Base-by-base conservation (phyloP, 2,329 filamentous ascomycete species). In the Fusarium camptoceras region DNA sequence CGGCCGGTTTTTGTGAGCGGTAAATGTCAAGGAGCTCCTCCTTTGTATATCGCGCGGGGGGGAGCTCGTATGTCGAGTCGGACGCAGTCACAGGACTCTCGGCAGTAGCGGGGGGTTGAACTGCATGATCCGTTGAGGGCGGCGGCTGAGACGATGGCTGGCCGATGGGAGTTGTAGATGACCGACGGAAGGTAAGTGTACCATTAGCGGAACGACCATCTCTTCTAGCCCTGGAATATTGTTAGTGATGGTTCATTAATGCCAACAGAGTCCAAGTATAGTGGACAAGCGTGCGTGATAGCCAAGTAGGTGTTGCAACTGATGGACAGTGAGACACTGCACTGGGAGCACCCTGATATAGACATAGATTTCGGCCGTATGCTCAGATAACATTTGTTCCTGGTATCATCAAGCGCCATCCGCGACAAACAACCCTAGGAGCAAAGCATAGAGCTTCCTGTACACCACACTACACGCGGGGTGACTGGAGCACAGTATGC, bases 1-100 rank as follows among this genome's bases (percentile, higher is more conserved):
- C 83, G 56, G 80, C 80, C 47, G 85, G 83, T 43, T 83, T 83
- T 72, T 82, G 80, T 63, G 73, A 70, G 73, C 87, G 88, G 80
- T 89, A 95, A 71, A 97, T 87, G 59, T 90, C 88, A 61, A 97
- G 84, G 67, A 98, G 84, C 70, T 97, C 89, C 5, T 94, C 92
- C 79, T 91, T 93, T 69, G 89, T 89, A 80, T 97, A 97, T 73
- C 92, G 89, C 64, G 84, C 81, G 43, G 88, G 80, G 73, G 82
- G 79, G 28, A 75, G 48, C 44, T 82, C 80, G 61, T 78, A 75
- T 41, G 65, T 73, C 34, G 73, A 63, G 46, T 73, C 48, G 39
- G 65, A 55, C 20, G 47, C 55, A 57, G 41, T 76, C 66, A 79
- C 76, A 70, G 79, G 74, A 74, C 81, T 72, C 66, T 85, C 77